A percentile compares a stretch with the other conserved stretches of the same genome.
Evolutionary conservation across 768 basidiomycete species (phyloP).

Genomic region (Boletellus ananas): DNA sequence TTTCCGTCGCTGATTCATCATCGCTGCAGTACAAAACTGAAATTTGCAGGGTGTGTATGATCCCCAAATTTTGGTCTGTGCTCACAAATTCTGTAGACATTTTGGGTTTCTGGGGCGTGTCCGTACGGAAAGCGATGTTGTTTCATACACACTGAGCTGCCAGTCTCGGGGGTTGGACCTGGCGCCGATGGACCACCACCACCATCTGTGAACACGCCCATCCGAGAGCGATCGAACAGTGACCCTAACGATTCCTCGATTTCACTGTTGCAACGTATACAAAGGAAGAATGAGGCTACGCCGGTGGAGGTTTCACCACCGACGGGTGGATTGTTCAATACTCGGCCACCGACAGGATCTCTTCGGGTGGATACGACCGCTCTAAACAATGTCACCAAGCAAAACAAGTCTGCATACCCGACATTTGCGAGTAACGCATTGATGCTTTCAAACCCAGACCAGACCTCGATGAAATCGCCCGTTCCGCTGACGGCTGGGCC

Average conservation of each 20-base stretch:
- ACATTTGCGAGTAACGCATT: conserved; percentile 45
- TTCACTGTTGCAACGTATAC: conserved; percentile 76
- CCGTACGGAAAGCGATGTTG: conserved; percentile 91
- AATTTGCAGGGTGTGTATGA: conserved; percentile 72
- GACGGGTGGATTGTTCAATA: conserved; percentile 45
- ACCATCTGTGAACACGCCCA: conserved; percentile 47
- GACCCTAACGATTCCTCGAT: conserved; percentile 71
- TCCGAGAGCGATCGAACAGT: conserved; percentile 71
- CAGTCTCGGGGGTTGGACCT: conserved; percentile 55
- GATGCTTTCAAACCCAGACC: conserved; percentile 55
- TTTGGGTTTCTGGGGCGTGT: conserved; percentile 92
- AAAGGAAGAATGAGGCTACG: conserved; percentile 58
- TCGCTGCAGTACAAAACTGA: conserved; percentile 80
- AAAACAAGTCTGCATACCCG: conserved; percentile 87
- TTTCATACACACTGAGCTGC: conserved; percentile 89
- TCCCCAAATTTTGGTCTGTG: background rate
- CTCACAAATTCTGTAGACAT: conserved; percentile 51
- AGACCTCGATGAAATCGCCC: conserved; percentile 61
- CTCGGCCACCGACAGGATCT: conserved; percentile 64
- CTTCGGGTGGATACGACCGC: conserved; percentile 73
- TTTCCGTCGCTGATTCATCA: conserved; percentile 15
- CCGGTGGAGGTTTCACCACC: conserved; percentile 50
- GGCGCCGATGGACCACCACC: conserved; percentile 52
- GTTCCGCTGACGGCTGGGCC: conserved; percentile 83
- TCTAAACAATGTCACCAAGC: conserved; percentile 54